Evolutionary conservation across 148 eudicot species (phyloP).

Genomic region (Cornus kousa): DNA sequence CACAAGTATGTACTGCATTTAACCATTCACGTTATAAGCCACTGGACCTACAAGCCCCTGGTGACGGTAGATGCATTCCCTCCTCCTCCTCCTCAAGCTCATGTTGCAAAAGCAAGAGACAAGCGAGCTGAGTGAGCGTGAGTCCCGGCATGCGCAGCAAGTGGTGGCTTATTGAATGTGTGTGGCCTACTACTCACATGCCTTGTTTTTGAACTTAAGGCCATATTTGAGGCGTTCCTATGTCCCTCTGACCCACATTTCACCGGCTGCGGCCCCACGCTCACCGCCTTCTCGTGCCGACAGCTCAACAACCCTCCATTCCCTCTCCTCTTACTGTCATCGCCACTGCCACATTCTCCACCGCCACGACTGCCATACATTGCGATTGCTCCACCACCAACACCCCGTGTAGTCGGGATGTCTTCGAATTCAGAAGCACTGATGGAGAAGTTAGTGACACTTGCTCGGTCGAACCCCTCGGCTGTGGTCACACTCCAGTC

Average conservation of each 20-base stretch:
- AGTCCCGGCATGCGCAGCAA: conserved; percentile 24
- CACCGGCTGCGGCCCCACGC: conserved; percentile 59
- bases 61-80: no score
- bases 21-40: no score
- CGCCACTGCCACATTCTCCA: conserved; percentile 15
- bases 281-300: conserved; percentile 74
- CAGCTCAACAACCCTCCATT: conserved; percentile 54
- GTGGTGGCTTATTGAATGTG: conserved; percentile 27
- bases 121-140: conserved; percentile 32
- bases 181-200: conserved; percentile 55
- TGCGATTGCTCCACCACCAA: neutral
- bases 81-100: no score
- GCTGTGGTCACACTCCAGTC: conserved; percentile 95
- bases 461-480: conserved; percentile 73
- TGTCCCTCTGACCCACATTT: conserved; percentile 32
- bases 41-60: no score
- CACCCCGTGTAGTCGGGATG: conserved; percentile 12
- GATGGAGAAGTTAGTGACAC: conserved; percentile 61
- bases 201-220: conserved; percentile 9
- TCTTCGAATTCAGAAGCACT: conserved; percentile 47
- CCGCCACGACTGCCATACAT: conserved; percentile 13
- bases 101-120: conserved; percentile 53
- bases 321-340: conserved; percentile 26
- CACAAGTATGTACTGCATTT: no score
- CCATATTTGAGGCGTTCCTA: conserved; percentile 5